Evolutionary conservation across 2,329 filamentous ascomycete species (phyloP).

Genomic region (Claviceps spartinae): DNA sequence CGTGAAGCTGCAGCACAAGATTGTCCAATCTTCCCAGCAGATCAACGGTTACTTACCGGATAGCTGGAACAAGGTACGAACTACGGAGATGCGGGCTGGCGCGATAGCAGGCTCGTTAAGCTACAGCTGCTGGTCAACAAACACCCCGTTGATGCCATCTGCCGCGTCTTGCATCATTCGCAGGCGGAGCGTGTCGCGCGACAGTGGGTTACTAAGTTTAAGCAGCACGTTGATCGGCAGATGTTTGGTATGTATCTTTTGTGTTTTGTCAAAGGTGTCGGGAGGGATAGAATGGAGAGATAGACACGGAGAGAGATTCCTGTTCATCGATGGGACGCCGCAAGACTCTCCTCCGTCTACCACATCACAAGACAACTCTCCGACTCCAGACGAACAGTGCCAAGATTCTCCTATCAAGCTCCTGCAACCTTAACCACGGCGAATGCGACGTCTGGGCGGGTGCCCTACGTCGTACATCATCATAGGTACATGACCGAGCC

Average conservation of each 20-base stretch:
- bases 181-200: constrained; percentile 72
- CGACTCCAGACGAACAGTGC: too few relatives aligned
- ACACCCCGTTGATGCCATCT: constrained; percentile 81
- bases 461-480: too few relatives aligned
- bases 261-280: background rate
- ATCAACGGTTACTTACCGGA: background rate
- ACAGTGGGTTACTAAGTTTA: constrained; percentile 90
- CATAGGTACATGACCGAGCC: too few relatives aligned
- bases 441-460: too few relatives aligned
- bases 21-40: background rate
- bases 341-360: too few relatives aligned
- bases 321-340: too few relatives aligned
- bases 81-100: constrained; percentile 50
- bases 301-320: too few relatives aligned
- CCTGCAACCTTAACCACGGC: too few relatives aligned
- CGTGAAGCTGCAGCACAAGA: background rate
- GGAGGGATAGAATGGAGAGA: too few relatives aligned
- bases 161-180: constrained; percentile 73
- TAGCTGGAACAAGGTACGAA: background rate
- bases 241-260: constrained; percentile 51
- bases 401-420: too few relatives aligned
- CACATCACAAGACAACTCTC: too few relatives aligned
- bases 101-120: constrained; percentile 67
- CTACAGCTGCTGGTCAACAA: constrained; percentile 91
- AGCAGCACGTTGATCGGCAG: constrained; percentile 88